These are phyloP conservation scores for Hyphodiscus hymeniophilus DNA, from an alignment of 495 filamentous ascomycete genomes.

Conservation along the genomic window DNA sequence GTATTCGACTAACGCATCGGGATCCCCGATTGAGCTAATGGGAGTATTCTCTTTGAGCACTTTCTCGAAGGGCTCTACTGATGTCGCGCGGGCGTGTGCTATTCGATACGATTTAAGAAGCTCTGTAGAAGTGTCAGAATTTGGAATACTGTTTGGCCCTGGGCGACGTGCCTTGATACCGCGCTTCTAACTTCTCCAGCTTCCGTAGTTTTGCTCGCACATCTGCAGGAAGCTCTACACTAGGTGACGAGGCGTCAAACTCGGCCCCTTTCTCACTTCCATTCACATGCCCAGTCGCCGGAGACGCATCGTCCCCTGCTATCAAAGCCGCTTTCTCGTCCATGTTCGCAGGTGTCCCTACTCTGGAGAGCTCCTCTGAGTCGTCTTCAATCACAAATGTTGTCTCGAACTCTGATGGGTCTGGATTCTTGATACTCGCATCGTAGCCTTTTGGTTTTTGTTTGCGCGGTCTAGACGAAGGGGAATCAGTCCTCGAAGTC, in stretches of 20 bases:
- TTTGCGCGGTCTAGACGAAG: conserved; percentile 11
- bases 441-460: conserved; percentile 18
- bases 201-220: conserved; percentile 62
- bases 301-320: conserved; percentile 21
- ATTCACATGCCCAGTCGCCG: conserved; percentile 25
- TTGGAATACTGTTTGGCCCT: not conserved
- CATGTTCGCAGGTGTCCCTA: conserved; percentile 41
- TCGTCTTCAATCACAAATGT: conserved; percentile 80
- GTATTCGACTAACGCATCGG: conserved; percentile 81
- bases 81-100: conserved; percentile 73
- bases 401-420: conserved; percentile 76
- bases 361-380: conserved; percentile 44
- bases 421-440: conserved; percentile 35
- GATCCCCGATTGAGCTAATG: conserved; percentile 77
- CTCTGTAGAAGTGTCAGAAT: conserved; percentile 41
- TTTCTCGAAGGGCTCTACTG: conserved; percentile 90
- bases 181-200: conserved; percentile 77
- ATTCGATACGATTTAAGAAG: conserved; percentile 84
- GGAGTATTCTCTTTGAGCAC: conserved; percentile 86
- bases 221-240: conserved; percentile 60
- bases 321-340: conserved; percentile 23
- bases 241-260: not conserved
- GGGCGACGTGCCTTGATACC: conserved; percentile 61
- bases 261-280: conserved; percentile 19
- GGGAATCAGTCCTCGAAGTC: conserved; percentile 16